Conservation (phyloP, 2,329 filamentous ascomycete species). For the Claviceps sp. region DNA sequence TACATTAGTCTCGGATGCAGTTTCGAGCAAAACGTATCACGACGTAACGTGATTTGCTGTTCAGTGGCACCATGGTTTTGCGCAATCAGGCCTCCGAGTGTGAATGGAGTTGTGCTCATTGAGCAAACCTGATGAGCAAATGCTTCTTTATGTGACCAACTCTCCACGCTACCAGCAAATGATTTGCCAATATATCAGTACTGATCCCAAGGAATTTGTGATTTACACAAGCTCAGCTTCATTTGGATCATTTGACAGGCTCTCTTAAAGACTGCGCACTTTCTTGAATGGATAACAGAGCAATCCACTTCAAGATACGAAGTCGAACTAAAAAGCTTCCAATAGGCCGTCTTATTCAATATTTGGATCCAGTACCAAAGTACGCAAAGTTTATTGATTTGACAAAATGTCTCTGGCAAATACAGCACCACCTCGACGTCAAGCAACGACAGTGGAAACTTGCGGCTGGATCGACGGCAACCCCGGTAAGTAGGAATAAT, state of each 20-base stretch:
- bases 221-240: background rate
- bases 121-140: background rate
- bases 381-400: background rate
- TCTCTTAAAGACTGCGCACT: background rate
- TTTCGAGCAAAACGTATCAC: background rate
- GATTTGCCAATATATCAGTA: background rate
- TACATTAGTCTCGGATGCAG: background rate
- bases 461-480: slow-evolving; percentile 12
- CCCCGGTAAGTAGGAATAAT: slow-evolving; percentile 3
- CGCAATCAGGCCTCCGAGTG: background rate
- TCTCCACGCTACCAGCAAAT: background rate
- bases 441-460: slow-evolving; percentile 2
- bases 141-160: background rate
- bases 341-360: background rate
- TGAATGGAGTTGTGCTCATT: background rate
- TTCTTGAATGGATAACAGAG: background rate
- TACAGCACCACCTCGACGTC: background rate
- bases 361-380: no score
- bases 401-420: background rate
- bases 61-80: background rate
- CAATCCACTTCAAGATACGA: background rate
- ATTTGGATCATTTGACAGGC: background rate
- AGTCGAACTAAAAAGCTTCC: no score
- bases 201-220: background rate
- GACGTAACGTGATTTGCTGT: background rate